Evolutionary conservation across 1,139 yeast species (phyloP).

Genomic region (Petasospora fabianii): DNA sequence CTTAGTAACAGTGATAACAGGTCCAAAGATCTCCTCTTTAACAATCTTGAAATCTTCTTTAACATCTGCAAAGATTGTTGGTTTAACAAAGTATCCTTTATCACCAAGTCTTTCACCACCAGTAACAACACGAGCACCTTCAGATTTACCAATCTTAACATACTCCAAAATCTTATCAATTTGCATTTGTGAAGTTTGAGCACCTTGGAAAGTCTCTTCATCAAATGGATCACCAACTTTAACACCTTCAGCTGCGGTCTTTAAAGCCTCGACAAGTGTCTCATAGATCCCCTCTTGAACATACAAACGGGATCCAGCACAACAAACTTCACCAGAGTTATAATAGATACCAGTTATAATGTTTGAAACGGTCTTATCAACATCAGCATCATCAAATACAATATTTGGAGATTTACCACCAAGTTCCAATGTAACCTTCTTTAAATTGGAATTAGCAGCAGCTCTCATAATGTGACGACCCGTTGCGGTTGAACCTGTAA

Average conservation of each 20-base stretch:
- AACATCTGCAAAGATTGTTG: conserved; percentile 76
- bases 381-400: conserved; percentile 69
- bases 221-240: conserved; percentile 80
- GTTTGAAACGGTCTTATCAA: conserved; percentile 60
- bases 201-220: conserved; percentile 71
- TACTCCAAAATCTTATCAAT: conserved; percentile 70
- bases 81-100: conserved; percentile 76
- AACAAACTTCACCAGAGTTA: conserved; percentile 88
- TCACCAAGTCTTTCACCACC: conserved; percentile 73
- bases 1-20: conserved; percentile 73
- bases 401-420: conserved; percentile 89
- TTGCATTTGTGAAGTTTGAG: conserved; percentile 77
- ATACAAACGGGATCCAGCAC: conserved; percentile 81
- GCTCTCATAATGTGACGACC: conserved; percentile 74
- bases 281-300: conserved; percentile 78
- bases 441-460: conserved; percentile 67
- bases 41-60: conserved; percentile 64
- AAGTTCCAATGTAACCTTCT: conserved; percentile 79
- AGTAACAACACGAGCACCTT: conserved; percentile 70
- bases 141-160: conserved; percentile 68
- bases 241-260: conserved; percentile 45
- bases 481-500: conserved; percentile 82
- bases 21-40: conserved; percentile 85
- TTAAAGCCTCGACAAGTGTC: conserved; percentile 52
- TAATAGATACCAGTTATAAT: conserved; percentile 63